phyloP scores from a whole-genome alignment of 1,284 basidiomycete genomes.

The Cryptococcus neoformans region DNA sequence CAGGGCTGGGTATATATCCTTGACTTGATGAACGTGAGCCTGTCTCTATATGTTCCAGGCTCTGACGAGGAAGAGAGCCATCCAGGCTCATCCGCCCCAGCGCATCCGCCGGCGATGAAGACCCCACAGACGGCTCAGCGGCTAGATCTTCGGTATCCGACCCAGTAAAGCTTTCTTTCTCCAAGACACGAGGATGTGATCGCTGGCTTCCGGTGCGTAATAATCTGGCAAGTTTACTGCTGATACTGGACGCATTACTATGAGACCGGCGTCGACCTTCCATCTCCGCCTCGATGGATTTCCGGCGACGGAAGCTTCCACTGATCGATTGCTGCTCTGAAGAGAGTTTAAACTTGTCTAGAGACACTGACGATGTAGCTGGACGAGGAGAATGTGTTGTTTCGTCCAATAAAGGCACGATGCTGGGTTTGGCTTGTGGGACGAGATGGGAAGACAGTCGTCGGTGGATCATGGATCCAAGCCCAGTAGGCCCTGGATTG shows the following conservation, averaged over 20 bases:
- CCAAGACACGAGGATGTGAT: constrained; percentile 3
- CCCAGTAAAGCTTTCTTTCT: constrained; percentile 8
- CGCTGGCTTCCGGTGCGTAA: constrained; percentile 29
- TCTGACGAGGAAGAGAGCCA: constrained; percentile 15
- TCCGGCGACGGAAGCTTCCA: constrained; percentile 21
- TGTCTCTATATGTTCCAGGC: constrained; percentile 30
- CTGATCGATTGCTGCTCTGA: constrained; percentile 14
- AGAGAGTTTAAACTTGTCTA: constrained; percentile 22
- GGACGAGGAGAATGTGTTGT: constrained; percentile 19
- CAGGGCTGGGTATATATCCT: constrained; percentile 7
- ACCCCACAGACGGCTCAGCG: constrained; percentile 13
- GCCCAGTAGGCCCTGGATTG: too few species aligned
- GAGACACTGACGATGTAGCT: constrained; percentile 23
- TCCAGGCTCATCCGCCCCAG: constrained; percentile 29
- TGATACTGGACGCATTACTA: constrained; percentile 34
- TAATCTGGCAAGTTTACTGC: constrained; percentile 31
- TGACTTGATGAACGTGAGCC: constrained; percentile 15
- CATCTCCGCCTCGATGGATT: constrained; percentile 33
- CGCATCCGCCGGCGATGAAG: constrained; percentile 20
- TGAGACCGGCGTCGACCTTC: constrained; percentile 27
- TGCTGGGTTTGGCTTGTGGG: constrained; percentile 5
- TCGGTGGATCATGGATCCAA: background rate
- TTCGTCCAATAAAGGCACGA: constrained; percentile 13
- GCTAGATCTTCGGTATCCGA: constrained; percentile 14
- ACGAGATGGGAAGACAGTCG: constrained; percentile 24